A percentile compares a stretch with the other conserved stretches of the same genome.
phyloP scores from a whole-genome alignment of 108 stramenopile genomes.

The Chaetoceros muelleri region DNA sequence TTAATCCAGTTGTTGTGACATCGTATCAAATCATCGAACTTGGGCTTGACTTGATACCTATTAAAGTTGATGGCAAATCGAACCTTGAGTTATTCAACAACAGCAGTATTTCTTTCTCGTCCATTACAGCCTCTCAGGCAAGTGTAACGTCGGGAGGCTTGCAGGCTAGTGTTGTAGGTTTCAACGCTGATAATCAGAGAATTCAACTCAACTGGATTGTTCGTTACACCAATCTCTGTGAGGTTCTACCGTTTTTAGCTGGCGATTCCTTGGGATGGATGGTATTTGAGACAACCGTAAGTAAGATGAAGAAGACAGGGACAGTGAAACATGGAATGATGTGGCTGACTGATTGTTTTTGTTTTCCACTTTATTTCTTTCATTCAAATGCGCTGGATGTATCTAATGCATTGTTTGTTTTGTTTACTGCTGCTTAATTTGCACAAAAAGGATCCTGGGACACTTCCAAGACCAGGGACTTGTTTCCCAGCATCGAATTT shows the following conservation, averaged over 20 bases:
- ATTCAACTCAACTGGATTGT: not conserved
- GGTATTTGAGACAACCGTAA: not conserved
- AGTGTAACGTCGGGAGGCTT: not conserved
- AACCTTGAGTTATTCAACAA: not conserved
- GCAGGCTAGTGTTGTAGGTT: not conserved
- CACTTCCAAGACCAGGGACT: no score
- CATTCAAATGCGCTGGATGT: no score
- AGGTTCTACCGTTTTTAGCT: not conserved
- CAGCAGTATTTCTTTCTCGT: not conserved
- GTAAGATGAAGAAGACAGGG: no score
- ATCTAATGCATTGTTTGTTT: no score
- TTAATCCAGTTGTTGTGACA: not conserved
- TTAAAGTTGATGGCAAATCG: not conserved
- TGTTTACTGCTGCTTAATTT: no score
- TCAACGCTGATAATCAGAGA: not conserved
- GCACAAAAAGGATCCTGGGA: no score
- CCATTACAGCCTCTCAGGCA: not conserved
- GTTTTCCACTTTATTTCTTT: no score
- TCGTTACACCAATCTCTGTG: not conserved
- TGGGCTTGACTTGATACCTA: not conserved
- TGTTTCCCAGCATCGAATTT: no score
- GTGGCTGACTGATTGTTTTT: no score
- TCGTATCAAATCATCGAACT: not conserved
- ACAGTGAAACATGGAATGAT: no score
- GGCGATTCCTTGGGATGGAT: not conserved